phyloP scores from a whole-genome alignment of 805 yeast species.

The Blastobotrys peoriensis region DNA sequence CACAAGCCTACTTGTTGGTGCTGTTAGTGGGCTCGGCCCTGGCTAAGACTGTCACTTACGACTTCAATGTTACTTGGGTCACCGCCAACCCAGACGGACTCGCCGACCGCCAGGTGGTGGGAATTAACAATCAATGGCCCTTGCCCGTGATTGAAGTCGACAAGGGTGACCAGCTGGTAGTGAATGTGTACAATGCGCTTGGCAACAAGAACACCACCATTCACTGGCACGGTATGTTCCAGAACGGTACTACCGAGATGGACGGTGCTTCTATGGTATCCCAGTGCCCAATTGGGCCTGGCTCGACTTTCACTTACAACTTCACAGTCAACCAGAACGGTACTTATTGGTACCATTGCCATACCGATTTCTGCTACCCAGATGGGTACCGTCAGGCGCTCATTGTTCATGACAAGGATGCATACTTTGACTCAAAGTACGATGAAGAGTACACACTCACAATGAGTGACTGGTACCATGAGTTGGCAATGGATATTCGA shows the following conservation, averaged over 20 bases:
- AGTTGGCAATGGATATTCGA: constrained; percentile 36
- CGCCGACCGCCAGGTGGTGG: constrained; percentile 43
- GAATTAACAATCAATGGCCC: constrained; percentile 67
- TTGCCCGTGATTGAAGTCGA: constrained; percentile 71
- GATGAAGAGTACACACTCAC: constrained; percentile 73
- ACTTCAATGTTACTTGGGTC: constrained; percentile 33
- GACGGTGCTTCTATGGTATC: constrained; percentile 85
- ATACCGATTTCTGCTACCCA: constrained; percentile 78
- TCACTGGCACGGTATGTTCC: constrained; percentile 92
- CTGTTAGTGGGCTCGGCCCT: constrained; percentile 7
- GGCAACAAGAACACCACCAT: constrained; percentile 59
- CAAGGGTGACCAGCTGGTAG: constrained; percentile 68
- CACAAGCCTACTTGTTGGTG: no score
- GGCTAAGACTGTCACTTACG: constrained; percentile 24
- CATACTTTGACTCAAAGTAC: constrained; percentile 52
- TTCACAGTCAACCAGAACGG: constrained; percentile 85
- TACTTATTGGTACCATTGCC: constrained; percentile 97
- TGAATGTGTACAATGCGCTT: constrained; percentile 71
- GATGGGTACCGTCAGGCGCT: constrained; percentile 63
- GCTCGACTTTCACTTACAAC: constrained; percentile 67
- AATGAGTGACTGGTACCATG: constrained; percentile 84
- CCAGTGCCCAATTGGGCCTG: constrained; percentile 84
- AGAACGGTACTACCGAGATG: constrained; percentile 63
- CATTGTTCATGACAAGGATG: constrained; percentile 61
- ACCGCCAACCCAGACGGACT: constrained; percentile 49